Percentiles rank a stretch among this genome's conserved stretches.
phyloP scores from a whole-genome alignment of 23 red algal genomes.

The Agarophyton chilense region DNA sequence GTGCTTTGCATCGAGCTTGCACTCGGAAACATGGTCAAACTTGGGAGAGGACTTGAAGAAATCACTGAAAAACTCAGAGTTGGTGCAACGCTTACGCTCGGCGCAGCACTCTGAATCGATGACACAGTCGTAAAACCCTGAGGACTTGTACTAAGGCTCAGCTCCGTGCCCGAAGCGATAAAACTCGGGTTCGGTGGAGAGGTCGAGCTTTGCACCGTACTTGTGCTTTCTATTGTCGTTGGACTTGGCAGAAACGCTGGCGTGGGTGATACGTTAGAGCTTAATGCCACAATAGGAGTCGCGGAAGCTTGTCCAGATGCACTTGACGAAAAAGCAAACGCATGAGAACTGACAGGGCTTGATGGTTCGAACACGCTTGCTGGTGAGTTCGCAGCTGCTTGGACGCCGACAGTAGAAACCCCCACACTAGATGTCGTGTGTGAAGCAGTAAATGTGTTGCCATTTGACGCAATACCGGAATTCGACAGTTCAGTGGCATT shows the following conservation, averaged over 20 bases:
- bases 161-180: not conserved
- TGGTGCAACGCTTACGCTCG: not conserved
- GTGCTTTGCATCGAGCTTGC: not conserved
- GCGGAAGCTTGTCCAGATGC: not conserved
- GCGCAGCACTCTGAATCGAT: not conserved
- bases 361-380: not conserved
- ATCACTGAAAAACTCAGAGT: not conserved
- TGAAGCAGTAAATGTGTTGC: no score
- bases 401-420: no score
- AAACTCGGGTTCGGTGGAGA: not conserved
- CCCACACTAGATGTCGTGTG: no score
- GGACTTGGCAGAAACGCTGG: not conserved
- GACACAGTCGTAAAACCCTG: no score
- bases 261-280: not conserved
- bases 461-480: not conserved
- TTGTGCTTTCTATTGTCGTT: not conserved
- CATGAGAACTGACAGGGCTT: not conserved
- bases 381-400: not conserved
- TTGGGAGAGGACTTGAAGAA: not conserved
- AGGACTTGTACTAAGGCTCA: no score
- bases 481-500: not conserved
- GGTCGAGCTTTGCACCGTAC: not conserved
- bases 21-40: not conserved
- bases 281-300: not conserved
- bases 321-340: not conserved